Evolutionary conservation across 2,329 filamentous ascomycete species (phyloP).

Genomic region (Aspergillus transmontanensis): DNA sequence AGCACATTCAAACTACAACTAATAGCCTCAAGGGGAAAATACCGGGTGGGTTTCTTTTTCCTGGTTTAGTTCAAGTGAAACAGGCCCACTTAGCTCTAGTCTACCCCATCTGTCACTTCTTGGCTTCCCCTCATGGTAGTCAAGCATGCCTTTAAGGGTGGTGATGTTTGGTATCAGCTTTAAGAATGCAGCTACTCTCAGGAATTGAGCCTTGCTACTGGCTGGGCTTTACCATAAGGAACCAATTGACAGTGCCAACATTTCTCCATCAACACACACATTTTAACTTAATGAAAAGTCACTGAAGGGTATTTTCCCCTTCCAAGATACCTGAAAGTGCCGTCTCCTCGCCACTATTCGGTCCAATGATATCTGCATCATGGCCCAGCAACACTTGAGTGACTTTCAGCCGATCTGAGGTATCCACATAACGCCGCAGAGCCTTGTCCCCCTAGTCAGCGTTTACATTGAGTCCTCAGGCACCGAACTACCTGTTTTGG

Average conservation of each 20-base stretch:
- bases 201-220: no score
- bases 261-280: background rate
- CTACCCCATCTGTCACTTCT: background rate
- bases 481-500: background rate
- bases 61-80: background rate
- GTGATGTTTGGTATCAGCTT: no score
- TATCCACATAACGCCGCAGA: no score
- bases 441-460: background rate
- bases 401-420: background rate
- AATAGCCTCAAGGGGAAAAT: no score
- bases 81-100: background rate
- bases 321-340: no score
- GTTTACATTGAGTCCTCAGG: background rate
- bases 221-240: background rate
- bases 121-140: background rate
- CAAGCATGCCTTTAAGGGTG: background rate
- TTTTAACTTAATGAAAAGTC: background rate
- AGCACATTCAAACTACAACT: no score
- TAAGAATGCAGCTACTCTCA: no score
- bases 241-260: background rate
- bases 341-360: no score
- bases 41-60: no score
- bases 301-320: no score
- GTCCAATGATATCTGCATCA: background rate
- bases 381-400: background rate